A percentile compares a stretch with the other conserved stretches of the same genome.
These are phyloP conservation scores for Candida silvicultrix DNA, from an alignment of 805 yeast species.

Conservation along the genomic window DNA sequence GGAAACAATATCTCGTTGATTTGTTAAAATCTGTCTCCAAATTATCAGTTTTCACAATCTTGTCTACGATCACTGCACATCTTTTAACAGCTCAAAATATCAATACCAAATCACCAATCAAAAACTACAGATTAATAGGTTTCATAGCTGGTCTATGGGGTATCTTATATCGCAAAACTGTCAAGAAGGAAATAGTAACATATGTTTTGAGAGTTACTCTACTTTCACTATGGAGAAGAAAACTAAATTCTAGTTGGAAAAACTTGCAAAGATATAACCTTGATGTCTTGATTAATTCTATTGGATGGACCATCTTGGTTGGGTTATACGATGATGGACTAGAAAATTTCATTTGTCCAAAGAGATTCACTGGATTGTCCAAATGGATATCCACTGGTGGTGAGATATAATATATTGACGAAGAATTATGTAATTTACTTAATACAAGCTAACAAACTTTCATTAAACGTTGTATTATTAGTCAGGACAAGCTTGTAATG, in stretches of 20 bases:
- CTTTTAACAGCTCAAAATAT: background rate
- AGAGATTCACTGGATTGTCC: background rate
- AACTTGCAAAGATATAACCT: background rate
- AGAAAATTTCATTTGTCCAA: background rate
- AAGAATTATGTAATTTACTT: too few species aligned
- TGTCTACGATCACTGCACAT: conserved; percentile 2
- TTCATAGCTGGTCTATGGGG: conserved; percentile 9
- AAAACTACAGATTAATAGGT: conserved; percentile 6
- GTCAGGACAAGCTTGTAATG: too few species aligned
- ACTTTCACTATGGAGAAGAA: background rate
- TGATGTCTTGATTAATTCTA: background rate
- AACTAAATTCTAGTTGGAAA: background rate
- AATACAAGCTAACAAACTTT: too few species aligned
- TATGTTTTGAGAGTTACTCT: conserved; percentile 4
- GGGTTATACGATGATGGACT: background rate
- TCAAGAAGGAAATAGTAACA: conserved; percentile 1
- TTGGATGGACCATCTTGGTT: background rate
- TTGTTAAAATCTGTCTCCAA: background rate
- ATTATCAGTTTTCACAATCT: conserved; percentile 2
- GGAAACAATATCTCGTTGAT: background rate
- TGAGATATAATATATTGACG: background rate
- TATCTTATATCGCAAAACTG: background rate
- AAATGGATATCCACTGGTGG: background rate
- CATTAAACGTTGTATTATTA: too few species aligned
- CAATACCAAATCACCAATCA: background rate